Conservation (phyloP, 1,139 yeast species). For the Suhomyces maxii region DNA sequence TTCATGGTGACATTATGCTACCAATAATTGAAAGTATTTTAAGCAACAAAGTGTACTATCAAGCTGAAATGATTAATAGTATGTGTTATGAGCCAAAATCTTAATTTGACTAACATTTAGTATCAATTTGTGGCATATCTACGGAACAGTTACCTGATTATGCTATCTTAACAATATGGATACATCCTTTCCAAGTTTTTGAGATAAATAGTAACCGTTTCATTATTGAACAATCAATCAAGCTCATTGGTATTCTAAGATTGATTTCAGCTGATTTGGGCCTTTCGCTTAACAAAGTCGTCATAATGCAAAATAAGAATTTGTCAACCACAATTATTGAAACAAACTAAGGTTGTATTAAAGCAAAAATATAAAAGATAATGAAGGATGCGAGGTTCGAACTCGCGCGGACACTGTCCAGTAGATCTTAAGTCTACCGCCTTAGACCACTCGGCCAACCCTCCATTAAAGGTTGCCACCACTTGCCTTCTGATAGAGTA, state of each 20-base stretch:
- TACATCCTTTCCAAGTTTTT: slow-evolving; percentile 5
- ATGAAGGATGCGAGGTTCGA: slow-evolving; percentile 85
- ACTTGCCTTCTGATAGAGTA: background rate
- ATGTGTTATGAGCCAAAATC: background rate
- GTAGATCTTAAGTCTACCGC: slow-evolving; percentile 54
- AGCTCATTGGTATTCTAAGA: background rate
- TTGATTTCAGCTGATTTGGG: background rate
- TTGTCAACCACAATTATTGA: slow-evolving; percentile 1
- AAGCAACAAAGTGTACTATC: slow-evolving; percentile 11
- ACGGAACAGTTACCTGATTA: background rate
- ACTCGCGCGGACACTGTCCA: slow-evolving; percentile 75
- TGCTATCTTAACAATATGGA: slow-evolving; percentile 4
- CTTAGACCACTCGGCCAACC: slow-evolving; percentile 56
- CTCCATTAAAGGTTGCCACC: slow-evolving; percentile 25
- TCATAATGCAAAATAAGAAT: slow-evolving; percentile 2
- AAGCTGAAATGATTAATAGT: background rate
- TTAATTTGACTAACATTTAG: slow-evolving; percentile 6
- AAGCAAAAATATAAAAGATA: slow-evolving; percentile 31
- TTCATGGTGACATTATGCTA: slow-evolving; percentile 1
- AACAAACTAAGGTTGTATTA: background rate
- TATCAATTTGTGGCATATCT: slow-evolving; percentile 10
- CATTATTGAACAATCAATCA: background rate
- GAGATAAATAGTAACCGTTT: background rate
- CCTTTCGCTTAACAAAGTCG: background rate
- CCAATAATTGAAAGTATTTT: slow-evolving; percentile 5